Evolutionary conservation across 176 grass and related monocot species (phyloP), one percentile per base, ranked within the genome.

Genomic region (Secale cereale): DNA sequence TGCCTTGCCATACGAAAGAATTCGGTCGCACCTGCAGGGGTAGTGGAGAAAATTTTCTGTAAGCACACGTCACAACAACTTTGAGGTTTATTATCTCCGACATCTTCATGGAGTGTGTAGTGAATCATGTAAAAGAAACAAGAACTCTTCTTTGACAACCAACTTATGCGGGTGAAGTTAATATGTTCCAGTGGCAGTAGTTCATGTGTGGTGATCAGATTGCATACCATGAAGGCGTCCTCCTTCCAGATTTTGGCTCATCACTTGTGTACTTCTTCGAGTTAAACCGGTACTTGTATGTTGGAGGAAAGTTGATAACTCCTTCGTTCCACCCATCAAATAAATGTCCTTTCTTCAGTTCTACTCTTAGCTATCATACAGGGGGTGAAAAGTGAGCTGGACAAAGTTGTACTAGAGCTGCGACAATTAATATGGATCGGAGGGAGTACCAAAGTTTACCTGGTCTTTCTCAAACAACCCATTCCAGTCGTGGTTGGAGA

Each of bases 291-390:
- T 98, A 98, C 81, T 98, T 98, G 22, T 98, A 98, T 20, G 96
- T 98, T 52, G 96, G 96, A 32, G 93, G 83, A 32, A 98, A 98
- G 40, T 81, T 79, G 71, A 98, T 79, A 62, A 78, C 89, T 31
- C 96, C 96, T 90, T 98, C 96, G 7, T 64, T 89, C 96, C 96
- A 98, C 10, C 91, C 96, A 72, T 95, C 96, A 78, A 98, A 98
- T 39, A 82, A 65, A 61, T 29, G 85, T 1, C 91, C 87, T 85
- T 98, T 94, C 72, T 72, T 87, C 37, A 98, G 52, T 77, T 98
- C 89, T 59, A 31, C 65, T 79, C 77, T 94, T 78, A 98, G 87
- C 93, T 98, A 25, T 90, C 70, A 85, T 79, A 63, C 25, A 14
- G 19, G 27, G 32, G 25, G 0, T 2, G 16, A 60, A 76, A 87